Evolutionary conservation across 1,139 yeast genomes (phyloP), one percentile per base, ranked within the genome.

Genomic region (Citeromyces siamensis): DNA sequence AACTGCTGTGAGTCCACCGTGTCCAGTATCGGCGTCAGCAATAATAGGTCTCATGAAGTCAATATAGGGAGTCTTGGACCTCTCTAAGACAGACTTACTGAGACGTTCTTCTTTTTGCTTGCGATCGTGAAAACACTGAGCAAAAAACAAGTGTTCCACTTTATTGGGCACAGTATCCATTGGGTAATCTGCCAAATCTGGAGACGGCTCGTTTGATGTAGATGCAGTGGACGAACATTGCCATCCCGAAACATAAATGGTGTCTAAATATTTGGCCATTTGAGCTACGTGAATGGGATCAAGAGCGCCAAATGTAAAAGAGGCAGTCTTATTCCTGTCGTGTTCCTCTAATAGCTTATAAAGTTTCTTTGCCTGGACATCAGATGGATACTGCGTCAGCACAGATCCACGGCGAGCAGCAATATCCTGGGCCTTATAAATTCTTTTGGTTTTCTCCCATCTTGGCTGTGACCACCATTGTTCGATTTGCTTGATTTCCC

Each of bases 21-120:
- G 97, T 49, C 98, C 98, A 44, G 97, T 90, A 62, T 88, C 98
- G 47, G 93, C 98, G 58, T 88, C 98, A 39, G 97, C 97, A 52
- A 88, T 73, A 52, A 88, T 84, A 40, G 98, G 98, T 54, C 96
- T 75, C 59, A 88, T 64, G 62, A 83, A 88, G 66, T 88, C 97
- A 41, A 67, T 79, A 55, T 71, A 70, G 28, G 72, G 73, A 39
- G 66, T 53, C 53, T 75, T 70, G 21, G 78, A 75, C 50, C 94
- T 73, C 61, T 81, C 73, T 38, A 59, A 69, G 47, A 65, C 64
- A 35, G 90, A 52, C 45, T 74, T 45, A 36, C 67, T 60, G 46
- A 81, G 64, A 53, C 96, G 75, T 49, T 80, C 95, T 55, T 84
- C 93, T 52, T 84, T 74, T 67, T 88, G 96, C 65, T 88, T 88